A percentile compares a stretch with the other conserved stretches of the same genome.
phyloP scores from a whole-genome alignment of 2,329 filamentous ascomycete genomes.

The Orbilia brochopaga region DNA sequence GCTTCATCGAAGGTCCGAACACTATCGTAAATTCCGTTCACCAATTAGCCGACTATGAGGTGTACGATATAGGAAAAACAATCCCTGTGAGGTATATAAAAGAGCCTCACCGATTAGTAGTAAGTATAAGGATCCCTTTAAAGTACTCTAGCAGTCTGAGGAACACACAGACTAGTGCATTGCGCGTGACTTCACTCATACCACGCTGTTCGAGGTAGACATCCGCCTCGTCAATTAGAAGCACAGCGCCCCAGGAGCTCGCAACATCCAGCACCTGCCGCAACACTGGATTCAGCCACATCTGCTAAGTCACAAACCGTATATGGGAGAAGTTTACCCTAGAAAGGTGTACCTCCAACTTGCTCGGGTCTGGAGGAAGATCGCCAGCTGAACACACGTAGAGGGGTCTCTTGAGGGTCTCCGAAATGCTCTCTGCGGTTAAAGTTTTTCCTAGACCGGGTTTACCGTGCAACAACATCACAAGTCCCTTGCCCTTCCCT shows the following conservation, averaged over 20 bases:
- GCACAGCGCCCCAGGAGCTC: slow-evolving; percentile 81
- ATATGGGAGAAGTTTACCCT: slow-evolving; percentile 73
- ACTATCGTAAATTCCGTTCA: not conserved
- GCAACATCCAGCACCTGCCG: slow-evolving; percentile 86
- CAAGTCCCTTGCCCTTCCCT: slow-evolving; percentile 85
- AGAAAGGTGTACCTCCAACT: not conserved
- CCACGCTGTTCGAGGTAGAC: slow-evolving; percentile 83
- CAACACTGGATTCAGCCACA: slow-evolving; percentile 71
- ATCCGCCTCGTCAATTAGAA: slow-evolving; percentile 84
- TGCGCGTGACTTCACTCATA: slow-evolving; percentile 81
- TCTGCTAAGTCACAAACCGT: not conserved
- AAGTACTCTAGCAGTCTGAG: slow-evolving; percentile 87
- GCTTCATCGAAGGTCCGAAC: slow-evolving; percentile 83
- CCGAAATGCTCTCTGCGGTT: slow-evolving; percentile 84
- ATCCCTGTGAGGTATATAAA: not conserved
- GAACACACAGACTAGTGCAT: slow-evolving; percentile 83
- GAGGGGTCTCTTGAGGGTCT: slow-evolving; percentile 78
- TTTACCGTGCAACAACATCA: slow-evolving; percentile 64
- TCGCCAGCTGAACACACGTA: slow-evolving; percentile 85
- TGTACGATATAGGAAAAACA: not conserved
- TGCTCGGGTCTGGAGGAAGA: slow-evolving; percentile 70
- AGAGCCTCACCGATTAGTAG: slow-evolving; percentile 82
- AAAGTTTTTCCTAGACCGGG: slow-evolving; percentile 89
- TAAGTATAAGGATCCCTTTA: slow-evolving; percentile 87
- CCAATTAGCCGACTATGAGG: not conserved